Evolutionary conservation across 1,284 basidiomycete species (phyloP).

Genomic region (Moesziomyces sp.): DNA sequence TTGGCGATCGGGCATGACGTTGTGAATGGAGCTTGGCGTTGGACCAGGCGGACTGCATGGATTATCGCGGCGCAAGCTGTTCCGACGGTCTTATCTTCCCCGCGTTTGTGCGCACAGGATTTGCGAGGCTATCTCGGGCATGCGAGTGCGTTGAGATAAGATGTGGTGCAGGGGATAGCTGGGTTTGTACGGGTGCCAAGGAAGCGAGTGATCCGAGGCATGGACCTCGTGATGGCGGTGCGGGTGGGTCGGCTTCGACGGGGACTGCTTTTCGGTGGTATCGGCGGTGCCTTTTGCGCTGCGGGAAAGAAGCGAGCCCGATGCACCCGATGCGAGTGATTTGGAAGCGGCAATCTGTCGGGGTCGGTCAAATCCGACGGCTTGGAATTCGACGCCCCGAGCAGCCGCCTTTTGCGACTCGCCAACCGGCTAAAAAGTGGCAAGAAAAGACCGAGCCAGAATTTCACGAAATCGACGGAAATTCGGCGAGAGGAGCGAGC

Average conservation of each 20-base stretch:
- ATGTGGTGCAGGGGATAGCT: no score
- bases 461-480: no score
- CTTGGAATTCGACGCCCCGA: no score
- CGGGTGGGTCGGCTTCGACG: conserved; percentile 7
- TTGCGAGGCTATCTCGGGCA: background rate
- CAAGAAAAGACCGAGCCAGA: no score
- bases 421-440: no score
- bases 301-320: no score
- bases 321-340: no score
- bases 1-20: background rate
- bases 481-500: no score
- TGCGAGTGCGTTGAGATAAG: background rate
- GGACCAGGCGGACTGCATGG: background rate
- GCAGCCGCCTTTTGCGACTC: no score
- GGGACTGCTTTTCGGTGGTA: background rate
- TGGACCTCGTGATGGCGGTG: background rate
- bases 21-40: background rate
- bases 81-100: conserved; percentile 25
- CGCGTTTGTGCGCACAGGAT: background rate
- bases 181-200: background rate
- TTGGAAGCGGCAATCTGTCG: no score
- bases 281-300: no score
- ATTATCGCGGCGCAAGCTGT: background rate
- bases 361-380: conserved; percentile 4
- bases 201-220: conserved; percentile 10